Evolutionary conservation across 148 eudicot species (phyloP).

Genomic region (Vaccinium darrowii): DNA sequence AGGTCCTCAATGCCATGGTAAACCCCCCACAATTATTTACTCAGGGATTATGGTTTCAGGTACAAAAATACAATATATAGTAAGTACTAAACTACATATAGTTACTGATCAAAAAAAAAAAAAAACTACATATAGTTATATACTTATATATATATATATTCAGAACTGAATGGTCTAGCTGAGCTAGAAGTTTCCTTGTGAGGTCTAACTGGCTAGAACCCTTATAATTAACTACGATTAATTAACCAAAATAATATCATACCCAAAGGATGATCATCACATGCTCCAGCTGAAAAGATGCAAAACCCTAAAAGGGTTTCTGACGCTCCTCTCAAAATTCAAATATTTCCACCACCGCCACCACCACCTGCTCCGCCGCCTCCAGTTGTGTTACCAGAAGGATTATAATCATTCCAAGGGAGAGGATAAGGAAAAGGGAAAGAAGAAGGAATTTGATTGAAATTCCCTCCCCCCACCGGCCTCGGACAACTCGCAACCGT

Average conservation of each 20-base stretch:
- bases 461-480: conserved; percentile 13
- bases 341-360: neutral
- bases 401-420: conserved; percentile 20
- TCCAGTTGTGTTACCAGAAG: neutral
- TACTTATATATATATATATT: neutral
- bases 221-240: neutral
- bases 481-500: neutral
- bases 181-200: neutral
- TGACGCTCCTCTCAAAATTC: neutral
- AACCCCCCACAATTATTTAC: neutral
- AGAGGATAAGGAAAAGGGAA: conserved; percentile 16
- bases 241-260: neutral
- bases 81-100: neutral
- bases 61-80: neutral
- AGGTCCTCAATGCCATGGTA: neutral
- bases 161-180: conserved; percentile 4
- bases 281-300: neutral
- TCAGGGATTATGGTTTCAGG: neutral
- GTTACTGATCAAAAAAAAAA: too few species aligned
- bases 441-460: conserved; percentile 17
- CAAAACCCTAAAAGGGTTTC: conserved; percentile 4
- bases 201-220: neutral
- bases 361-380: conserved; percentile 14
- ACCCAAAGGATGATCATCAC: conserved; percentile 2
- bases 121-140: too few species aligned